phyloP scores from a whole-genome alignment of 139 green algal genomes.

The Chlorella sorokiniana region DNA sequence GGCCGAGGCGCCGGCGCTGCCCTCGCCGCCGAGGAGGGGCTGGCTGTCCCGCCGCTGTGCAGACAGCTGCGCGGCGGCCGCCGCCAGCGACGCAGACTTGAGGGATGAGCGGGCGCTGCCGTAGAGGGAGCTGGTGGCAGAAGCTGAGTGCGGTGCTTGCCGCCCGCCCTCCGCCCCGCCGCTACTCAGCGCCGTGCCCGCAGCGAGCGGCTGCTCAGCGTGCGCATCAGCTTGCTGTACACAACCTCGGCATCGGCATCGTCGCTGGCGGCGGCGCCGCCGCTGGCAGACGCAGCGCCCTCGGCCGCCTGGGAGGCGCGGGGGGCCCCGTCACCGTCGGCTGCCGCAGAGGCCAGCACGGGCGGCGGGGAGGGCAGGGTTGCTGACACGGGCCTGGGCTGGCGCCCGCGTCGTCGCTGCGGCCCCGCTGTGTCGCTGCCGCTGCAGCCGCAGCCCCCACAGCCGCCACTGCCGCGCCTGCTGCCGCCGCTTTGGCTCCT shows the following conservation, averaged over 20 bases:
- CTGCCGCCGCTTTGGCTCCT: neutral
- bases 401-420: neutral
- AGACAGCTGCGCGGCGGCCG: neutral
- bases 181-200: neutral
- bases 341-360: neutral
- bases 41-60: neutral
- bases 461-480: neutral
- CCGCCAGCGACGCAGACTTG: constrained; percentile 3
- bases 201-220: constrained; percentile 6
- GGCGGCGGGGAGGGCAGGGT: neutral
- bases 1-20: too few species aligned
- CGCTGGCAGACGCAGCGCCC: neutral
- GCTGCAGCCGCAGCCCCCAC: neutral
- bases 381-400: neutral
- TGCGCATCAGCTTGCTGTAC: constrained; percentile 2
- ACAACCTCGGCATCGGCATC: neutral
- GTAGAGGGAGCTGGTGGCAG: neutral
- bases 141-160: neutral
- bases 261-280: neutral
- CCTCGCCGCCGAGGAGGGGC: neutral
- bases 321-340: too few species aligned
- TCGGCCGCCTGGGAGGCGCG: too few species aligned
- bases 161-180: neutral
- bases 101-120: neutral
- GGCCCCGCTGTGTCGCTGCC: neutral